Conservation (phyloP, 2,329 filamentous ascomycete genomes). For the Acephala macrosclerotiorum region DNA sequence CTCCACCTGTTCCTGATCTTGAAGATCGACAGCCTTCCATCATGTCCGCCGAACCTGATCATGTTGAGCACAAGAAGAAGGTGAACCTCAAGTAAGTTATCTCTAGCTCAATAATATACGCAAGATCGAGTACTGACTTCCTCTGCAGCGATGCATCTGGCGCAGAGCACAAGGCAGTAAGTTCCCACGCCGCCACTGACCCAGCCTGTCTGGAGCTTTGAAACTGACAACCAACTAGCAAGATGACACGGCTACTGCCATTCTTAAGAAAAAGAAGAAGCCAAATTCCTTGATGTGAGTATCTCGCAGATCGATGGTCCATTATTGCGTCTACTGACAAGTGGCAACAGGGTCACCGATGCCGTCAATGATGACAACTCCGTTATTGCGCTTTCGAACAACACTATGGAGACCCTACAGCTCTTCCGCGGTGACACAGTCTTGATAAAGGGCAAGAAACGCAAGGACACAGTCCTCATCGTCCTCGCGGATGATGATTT, state of each 20-base stretch:
- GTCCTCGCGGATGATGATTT: conserved; percentile 97
- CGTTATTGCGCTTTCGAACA: conserved; percentile 96
- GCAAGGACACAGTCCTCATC: conserved; percentile 98
- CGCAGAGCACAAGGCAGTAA: conserved; percentile 83
- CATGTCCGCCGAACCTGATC: conserved; percentile 75
- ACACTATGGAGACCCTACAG: conserved; percentile 98
- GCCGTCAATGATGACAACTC: conserved; percentile 99
- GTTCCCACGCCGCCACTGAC: conserved; percentile 44
- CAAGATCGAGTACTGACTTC: conserved; percentile 47
- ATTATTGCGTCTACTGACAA: conserved; percentile 40
- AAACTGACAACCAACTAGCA: conserved; percentile 62
- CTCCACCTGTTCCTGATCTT: conserved; percentile 16
- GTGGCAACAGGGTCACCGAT: conserved; percentile 82
- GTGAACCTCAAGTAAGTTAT: conserved; percentile 78
- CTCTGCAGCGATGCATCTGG: conserved; percentile 81
- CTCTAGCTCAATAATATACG: conserved; percentile 8
- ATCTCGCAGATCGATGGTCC: conserved; percentile 26
- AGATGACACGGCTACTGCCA: conserved; percentile 92
- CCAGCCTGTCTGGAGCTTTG: conserved; percentile 32
- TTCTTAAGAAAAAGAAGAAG: conserved; percentile 99
- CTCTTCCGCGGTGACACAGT: conserved; percentile 99
- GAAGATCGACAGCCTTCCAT: conserved; percentile 48
- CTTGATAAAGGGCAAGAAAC: conserved; percentile 98
- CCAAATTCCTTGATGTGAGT: conserved; percentile 96
- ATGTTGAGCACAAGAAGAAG: conserved; percentile 77